These are phyloP conservation scores for Dactylella cylindrospora DNA, from an alignment of 2,329 filamentous ascomycete species.

Conservation along the genomic window DNA sequence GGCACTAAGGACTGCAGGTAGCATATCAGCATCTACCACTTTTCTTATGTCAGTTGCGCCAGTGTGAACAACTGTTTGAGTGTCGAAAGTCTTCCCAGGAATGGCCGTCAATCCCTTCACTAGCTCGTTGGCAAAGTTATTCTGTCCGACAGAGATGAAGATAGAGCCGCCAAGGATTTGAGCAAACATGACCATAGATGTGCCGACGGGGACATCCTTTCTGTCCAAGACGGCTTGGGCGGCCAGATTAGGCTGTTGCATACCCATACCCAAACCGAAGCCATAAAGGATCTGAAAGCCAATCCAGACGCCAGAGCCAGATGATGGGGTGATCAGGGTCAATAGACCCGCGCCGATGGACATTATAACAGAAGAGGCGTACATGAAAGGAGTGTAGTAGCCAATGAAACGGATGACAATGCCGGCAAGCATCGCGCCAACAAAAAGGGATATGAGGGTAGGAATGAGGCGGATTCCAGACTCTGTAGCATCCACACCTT, in stretches of 20 bases:
- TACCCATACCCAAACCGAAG: slow-evolving; percentile 61
- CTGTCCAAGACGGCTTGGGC: slow-evolving; percentile 60
- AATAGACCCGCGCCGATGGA: slow-evolving; percentile 60
- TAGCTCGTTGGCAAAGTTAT: slow-evolving; percentile 58
- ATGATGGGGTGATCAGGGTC: slow-evolving; percentile 54
- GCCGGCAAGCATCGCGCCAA: slow-evolving; percentile 58
- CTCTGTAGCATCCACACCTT: slow-evolving; percentile 58
- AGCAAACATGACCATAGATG: slow-evolving; percentile 61
- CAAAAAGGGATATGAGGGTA: slow-evolving; percentile 58
- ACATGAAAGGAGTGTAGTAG: slow-evolving; percentile 64
- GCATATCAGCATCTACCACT: slow-evolving; percentile 57
- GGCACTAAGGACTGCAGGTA: slow-evolving; percentile 61
- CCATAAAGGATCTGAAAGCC: slow-evolving; percentile 55
- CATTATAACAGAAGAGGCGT: slow-evolving; percentile 58
- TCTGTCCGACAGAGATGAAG: slow-evolving; percentile 62
- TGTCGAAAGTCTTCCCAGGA: slow-evolving; percentile 48
- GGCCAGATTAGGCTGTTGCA: slow-evolving; percentile 62
- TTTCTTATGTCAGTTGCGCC: slow-evolving; percentile 64
- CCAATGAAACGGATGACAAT: slow-evolving; percentile 59
- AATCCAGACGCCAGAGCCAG: slow-evolving; percentile 56
- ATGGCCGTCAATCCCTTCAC: slow-evolving; percentile 46
- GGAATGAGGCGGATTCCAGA: slow-evolving; percentile 62
- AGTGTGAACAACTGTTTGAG: slow-evolving; percentile 54
- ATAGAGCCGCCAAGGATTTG: slow-evolving; percentile 64
- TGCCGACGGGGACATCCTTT: slow-evolving; percentile 60